These are phyloP conservation scores for Trichoderma oligosporum DNA, from an alignment of 2,329 filamentous ascomycete species.

Conservation along the genomic window DNA sequence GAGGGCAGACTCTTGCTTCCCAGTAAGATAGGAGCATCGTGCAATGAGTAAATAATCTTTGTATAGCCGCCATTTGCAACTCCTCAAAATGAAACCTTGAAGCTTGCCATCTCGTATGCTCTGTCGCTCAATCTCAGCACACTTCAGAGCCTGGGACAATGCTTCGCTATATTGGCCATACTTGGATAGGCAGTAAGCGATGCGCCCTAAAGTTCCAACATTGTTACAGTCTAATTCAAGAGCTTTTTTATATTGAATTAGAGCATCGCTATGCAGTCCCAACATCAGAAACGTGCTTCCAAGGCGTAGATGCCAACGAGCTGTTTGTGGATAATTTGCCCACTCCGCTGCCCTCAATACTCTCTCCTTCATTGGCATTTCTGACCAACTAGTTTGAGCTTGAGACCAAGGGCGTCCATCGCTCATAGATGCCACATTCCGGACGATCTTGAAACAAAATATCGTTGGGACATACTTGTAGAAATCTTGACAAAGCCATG, in stretches of 20 bases:
- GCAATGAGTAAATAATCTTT: conserved; percentile 40
- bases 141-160: conserved; percentile 35
- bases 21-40: conserved; percentile 34
- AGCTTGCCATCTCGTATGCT: conserved; percentile 28
- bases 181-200: conserved; percentile 38
- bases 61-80: conserved; percentile 39
- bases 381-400: conserved; percentile 36
- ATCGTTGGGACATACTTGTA: conserved; percentile 38
- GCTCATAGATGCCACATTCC: conserved; percentile 39
- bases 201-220: conserved; percentile 39
- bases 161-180: conserved; percentile 37
- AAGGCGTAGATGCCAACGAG: conserved; percentile 38
- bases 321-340: conserved; percentile 35
- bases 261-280: conserved; percentile 34
- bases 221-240: conserved; percentile 37
- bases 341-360: conserved; percentile 37
- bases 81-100: conserved; percentile 26
- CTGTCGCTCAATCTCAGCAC: conserved; percentile 35
- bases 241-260: conserved; percentile 36
- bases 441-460: conserved; percentile 43
- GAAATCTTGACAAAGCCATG: conserved; percentile 37
- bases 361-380: conserved; percentile 33
- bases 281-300: conserved; percentile 40
- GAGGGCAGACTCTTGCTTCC: conserved; percentile 32
- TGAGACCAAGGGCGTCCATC: conserved; percentile 38